A percentile compares a stretch with the other conserved stretches of the same genome.
Conservation (phyloP, 306 rosid genomes). For the Betula pendula region DNA sequence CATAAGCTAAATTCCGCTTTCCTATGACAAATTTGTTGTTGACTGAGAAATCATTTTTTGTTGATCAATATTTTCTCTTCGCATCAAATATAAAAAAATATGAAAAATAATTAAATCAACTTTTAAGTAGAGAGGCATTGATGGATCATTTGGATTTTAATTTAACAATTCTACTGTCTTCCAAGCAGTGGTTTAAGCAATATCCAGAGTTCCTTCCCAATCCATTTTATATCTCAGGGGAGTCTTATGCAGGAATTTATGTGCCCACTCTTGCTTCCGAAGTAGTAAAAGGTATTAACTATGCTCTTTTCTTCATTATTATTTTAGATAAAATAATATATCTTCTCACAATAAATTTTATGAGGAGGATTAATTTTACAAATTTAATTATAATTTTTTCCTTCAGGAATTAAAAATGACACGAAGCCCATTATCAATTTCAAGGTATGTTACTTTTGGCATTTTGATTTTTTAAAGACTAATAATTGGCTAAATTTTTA, state of each 20-base stretch:
- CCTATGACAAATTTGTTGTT: too few species aligned
- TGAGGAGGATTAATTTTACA: background rate
- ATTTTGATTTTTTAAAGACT: background rate
- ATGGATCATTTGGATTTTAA: too few species aligned
- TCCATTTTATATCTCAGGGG: slow-evolving; percentile 72
- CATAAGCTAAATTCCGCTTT: too few species aligned
- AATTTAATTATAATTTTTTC: background rate
- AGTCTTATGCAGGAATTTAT: slow-evolving; percentile 81
- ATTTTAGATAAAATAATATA: background rate
- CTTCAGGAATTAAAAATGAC: slow-evolving; percentile 45
- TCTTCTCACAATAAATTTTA: background rate
- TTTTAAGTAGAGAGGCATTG: too few species aligned
- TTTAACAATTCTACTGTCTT: background rate
- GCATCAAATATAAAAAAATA: too few species aligned
- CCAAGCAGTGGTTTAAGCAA: slow-evolving; percentile 63
- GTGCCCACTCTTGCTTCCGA: slow-evolving; percentile 73
- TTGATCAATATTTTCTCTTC: too few species aligned
- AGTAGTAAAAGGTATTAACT: slow-evolving; percentile 49
- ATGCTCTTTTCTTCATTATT: background rate
- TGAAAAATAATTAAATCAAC: too few species aligned
- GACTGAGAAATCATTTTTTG: too few species aligned
- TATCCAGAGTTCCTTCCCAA: slow-evolving; percentile 67
- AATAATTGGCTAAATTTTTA: background rate
- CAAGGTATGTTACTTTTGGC: slow-evolving; percentile 41
- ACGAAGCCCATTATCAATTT: slow-evolving; percentile 57